phyloP scores from a whole-genome alignment of 441 rosid genomes.

The Raphanus hybrid region DNA sequence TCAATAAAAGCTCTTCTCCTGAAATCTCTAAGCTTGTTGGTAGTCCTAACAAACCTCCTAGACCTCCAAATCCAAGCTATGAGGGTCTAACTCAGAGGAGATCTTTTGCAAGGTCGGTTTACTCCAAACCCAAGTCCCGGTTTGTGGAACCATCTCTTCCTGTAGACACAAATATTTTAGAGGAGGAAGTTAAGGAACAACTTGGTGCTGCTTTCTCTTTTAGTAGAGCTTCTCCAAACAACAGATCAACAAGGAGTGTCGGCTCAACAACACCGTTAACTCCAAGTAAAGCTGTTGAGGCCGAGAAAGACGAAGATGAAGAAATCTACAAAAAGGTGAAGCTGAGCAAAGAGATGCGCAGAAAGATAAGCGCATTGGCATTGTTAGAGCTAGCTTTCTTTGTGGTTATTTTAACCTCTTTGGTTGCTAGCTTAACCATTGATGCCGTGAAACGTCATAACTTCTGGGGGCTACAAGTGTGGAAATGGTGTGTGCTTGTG shows the following conservation, averaged over 20 bases:
- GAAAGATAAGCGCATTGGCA: slow-evolving; percentile 44
- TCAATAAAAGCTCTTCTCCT: slow-evolving; percentile 45
- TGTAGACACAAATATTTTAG: slow-evolving; percentile 47
- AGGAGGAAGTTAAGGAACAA: slow-evolving; percentile 41
- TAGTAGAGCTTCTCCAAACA: slow-evolving; percentile 51
- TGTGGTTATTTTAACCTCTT: slow-evolving; percentile 42
- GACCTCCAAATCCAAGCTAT: slow-evolving; percentile 40
- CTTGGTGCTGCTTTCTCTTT: slow-evolving; percentile 37
- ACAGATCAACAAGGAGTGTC: slow-evolving; percentile 39
- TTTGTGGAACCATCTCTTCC: slow-evolving; percentile 65
- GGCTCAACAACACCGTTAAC: slow-evolving; percentile 51
- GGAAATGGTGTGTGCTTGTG: slow-evolving; percentile 72
- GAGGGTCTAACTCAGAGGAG: slow-evolving; percentile 49
- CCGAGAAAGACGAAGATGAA: slow-evolving; percentile 52
- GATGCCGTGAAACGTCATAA: slow-evolving; percentile 39
- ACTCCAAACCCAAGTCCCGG: slow-evolving; percentile 80
- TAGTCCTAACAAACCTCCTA: slow-evolving; percentile 66
- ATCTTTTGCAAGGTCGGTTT: slow-evolving; percentile 57
- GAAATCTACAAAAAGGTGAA: slow-evolving; percentile 63
- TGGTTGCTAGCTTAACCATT: slow-evolving; percentile 54
- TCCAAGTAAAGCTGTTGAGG: slow-evolving; percentile 56
- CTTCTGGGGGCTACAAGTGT: slow-evolving; percentile 58
- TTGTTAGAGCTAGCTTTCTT: slow-evolving; percentile 59
- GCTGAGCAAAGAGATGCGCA: slow-evolving; percentile 42
- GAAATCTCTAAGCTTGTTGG: slow-evolving; percentile 48